Percentiles rank a stretch among this genome's conserved stretches.
Evolutionary conservation across 768 basidiomycete genomes (phyloP).

Genomic region (Agrocybe praecox): DNA sequence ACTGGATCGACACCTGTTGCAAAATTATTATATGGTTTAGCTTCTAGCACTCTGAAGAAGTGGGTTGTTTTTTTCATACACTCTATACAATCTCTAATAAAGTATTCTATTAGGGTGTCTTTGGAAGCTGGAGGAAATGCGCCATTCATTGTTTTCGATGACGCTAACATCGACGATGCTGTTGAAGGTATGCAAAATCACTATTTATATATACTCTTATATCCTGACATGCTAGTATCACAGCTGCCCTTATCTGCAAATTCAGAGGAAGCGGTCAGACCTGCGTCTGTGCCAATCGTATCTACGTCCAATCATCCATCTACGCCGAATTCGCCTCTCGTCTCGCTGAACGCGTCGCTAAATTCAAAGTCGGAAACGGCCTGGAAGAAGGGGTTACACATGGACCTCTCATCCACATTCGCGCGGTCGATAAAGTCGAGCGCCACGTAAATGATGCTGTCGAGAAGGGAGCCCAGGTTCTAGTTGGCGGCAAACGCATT

Average conservation of each 20-base stretch:
- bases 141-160: slow-evolving; percentile 96
- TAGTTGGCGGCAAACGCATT: slow-evolving; percentile 83
- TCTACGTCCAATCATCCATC: slow-evolving; percentile 88
- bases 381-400: slow-evolving; percentile 86
- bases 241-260: slow-evolving; percentile 76
- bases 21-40: slow-evolving; percentile 71
- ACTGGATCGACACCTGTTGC: slow-evolving; percentile 88
- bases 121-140: slow-evolving; percentile 94
- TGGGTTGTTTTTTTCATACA: slow-evolving; percentile 29
- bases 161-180: slow-evolving; percentile 91
- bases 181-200: slow-evolving; percentile 63
- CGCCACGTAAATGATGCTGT: slow-evolving; percentile 90
- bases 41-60: slow-evolving; percentile 84
- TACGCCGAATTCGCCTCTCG: slow-evolving; percentile 92
- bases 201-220: slow-evolving; percentile 3
- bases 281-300: slow-evolving; percentile 86
- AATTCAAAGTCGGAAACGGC: slow-evolving; percentile 89
- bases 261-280: slow-evolving; percentile 86
- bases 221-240: neutral
- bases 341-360: slow-evolving; percentile 79
- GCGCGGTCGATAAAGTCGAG: slow-evolving; percentile 84
- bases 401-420: slow-evolving; percentile 90
- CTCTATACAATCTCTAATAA: neutral
- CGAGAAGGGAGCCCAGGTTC: slow-evolving; percentile 79
- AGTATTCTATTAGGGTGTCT: slow-evolving; percentile 45